phyloP scores from a whole-genome alignment of 1,284 basidiomycete species.

The Bjerkandera adusta region DNA sequence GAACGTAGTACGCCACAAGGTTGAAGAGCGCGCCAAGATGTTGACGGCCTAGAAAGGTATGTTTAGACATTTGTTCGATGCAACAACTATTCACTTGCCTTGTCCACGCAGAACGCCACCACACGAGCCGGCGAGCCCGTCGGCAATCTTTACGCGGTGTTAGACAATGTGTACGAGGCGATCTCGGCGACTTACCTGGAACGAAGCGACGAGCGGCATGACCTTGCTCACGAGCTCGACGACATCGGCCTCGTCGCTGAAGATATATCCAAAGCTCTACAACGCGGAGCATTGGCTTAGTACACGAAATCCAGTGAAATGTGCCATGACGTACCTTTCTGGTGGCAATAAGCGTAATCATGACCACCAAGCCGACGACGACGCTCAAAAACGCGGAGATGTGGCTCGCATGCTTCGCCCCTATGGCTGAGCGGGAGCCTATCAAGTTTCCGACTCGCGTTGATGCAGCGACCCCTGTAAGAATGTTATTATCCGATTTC shows the following conservation, averaged over 20 bases:
- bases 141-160: constrained; percentile 45
- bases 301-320: constrained; percentile 5
- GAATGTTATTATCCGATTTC: constrained; percentile 1
- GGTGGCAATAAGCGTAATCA: constrained; percentile 54
- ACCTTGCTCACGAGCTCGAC: constrained; percentile 63
- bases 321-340: constrained; percentile 56
- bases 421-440: constrained; percentile 50
- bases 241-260: constrained; percentile 64
- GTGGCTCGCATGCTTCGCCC: constrained; percentile 61
- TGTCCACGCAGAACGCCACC: constrained; percentile 71
- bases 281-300: background rate
- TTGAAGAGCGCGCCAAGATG: constrained; percentile 76
- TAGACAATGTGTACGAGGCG: background rate
- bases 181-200: constrained; percentile 48
- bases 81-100: constrained; percentile 38
- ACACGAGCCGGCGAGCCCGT: constrained; percentile 72
- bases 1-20: constrained; percentile 71
- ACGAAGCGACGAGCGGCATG: constrained; percentile 79
- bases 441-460: constrained; percentile 73
- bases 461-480: constrained; percentile 61
- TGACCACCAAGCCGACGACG: constrained; percentile 54
- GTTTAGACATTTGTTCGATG: background rate
- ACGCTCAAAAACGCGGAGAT: constrained; percentile 64
- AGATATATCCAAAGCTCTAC: constrained; percentile 64
- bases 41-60: constrained; percentile 51